Evolutionary conservation across 495 filamentous ascomycete genomes (phyloP).

Genomic region (Achaetomiella virescens): DNA sequence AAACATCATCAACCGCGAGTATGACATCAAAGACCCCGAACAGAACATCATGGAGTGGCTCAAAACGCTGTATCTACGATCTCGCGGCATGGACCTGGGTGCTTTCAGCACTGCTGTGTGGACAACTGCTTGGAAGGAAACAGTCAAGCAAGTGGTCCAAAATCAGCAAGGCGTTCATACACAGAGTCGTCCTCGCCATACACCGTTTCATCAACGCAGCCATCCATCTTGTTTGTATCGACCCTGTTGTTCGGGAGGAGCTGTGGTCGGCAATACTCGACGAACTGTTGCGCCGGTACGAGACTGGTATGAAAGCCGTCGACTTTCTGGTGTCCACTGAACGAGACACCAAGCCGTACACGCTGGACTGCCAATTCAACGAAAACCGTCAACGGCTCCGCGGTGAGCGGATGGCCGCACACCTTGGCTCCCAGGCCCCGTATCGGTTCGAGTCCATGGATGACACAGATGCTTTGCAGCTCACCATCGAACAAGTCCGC

Average conservation of each 20-base stretch:
- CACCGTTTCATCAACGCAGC: constrained; percentile 44
- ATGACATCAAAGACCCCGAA: neutral
- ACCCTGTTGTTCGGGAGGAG: constrained; percentile 31
- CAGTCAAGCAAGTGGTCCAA: constrained; percentile 50
- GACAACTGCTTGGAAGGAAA: constrained; percentile 43
- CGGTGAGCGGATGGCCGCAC: constrained; percentile 20
- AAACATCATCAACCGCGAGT: neutral
- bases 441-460: too few species aligned
- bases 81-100: constrained; percentile 26
- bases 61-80: constrained; percentile 12
- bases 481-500: constrained; percentile 16
- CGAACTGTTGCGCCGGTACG: constrained; percentile 38
- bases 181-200: constrained; percentile 38
- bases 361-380: constrained; percentile 49
- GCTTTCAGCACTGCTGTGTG: constrained; percentile 31
- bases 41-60: constrained; percentile 20
- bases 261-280: constrained; percentile 38
- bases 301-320: constrained; percentile 34
- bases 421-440: neutral
- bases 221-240: constrained; percentile 27
- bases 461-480: too few species aligned
- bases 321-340: constrained; percentile 47
- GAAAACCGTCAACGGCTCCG: constrained; percentile 41
- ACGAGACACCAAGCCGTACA: constrained; percentile 40
- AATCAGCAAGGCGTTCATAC: constrained; percentile 44